Conservation (phyloP, 345 rosid genomes). For the Brassica juncea region DNA sequence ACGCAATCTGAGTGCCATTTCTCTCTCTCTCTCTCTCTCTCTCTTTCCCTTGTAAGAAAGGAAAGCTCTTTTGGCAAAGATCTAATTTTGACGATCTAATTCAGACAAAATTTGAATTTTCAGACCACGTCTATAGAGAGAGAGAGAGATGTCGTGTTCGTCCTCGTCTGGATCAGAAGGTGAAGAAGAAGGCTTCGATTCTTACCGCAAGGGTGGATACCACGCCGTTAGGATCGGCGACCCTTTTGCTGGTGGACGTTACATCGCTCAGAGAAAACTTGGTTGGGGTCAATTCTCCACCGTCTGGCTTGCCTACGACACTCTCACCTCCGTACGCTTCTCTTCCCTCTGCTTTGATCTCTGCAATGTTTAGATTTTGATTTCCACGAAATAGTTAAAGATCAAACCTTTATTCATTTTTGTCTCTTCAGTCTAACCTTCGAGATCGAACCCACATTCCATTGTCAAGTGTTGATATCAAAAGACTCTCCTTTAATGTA, state of each 20-base stretch:
- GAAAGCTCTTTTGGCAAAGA: slow-evolving; percentile 28
- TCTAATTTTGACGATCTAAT: slow-evolving; percentile 26
- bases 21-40: slow-evolving; percentile 11
- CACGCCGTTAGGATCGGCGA: slow-evolving; percentile 96
- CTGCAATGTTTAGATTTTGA: background rate
- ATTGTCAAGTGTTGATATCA: background rate
- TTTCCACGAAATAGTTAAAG: background rate
- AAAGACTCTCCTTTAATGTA: slow-evolving; percentile 17
- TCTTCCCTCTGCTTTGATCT: background rate
- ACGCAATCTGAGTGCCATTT: slow-evolving; percentile 39
- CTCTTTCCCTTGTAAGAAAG: slow-evolving; percentile 27
- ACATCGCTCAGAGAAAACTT: slow-evolving; percentile 91
- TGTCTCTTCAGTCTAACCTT: too few species aligned
- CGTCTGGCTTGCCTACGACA: slow-evolving; percentile 99
- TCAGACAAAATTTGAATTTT: background rate
- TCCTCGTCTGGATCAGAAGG: slow-evolving; percentile 96
- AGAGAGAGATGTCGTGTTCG: slow-evolving; percentile 64
- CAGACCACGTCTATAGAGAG: slow-evolving; percentile 20
- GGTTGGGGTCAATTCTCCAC: slow-evolving; percentile 99
- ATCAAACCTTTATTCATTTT: slow-evolving; percentile 6
- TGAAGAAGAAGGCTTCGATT: slow-evolving; percentile 88
- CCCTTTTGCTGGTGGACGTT: slow-evolving; percentile 81
- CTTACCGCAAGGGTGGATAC: slow-evolving; percentile 97
- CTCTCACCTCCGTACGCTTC: slow-evolving; percentile 62
- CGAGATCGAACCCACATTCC: slow-evolving; percentile 12